Evolutionary conservation across 2,329 filamentous ascomycete genomes (phyloP).

Genomic region (Fusarium pilosicola): DNA sequence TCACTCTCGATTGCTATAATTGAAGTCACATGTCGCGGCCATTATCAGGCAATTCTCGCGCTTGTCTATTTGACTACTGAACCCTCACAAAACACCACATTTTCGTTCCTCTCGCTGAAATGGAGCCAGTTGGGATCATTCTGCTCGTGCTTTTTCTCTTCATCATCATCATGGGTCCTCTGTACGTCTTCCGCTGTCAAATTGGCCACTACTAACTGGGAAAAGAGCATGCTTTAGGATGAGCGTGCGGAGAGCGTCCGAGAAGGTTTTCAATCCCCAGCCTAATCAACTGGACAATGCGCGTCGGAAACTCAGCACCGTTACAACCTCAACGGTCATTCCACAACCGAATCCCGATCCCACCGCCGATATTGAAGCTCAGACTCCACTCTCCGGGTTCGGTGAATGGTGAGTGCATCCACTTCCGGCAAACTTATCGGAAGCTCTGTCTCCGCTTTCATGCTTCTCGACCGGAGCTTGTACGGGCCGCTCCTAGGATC

Average conservation of each 20-base stretch:
- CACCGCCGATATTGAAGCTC: slow-evolving; percentile 33
- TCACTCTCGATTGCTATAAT: neutral
- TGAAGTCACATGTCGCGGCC: neutral
- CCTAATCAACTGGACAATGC: slow-evolving; percentile 39
- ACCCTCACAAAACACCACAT: neutral
- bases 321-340: slow-evolving; percentile 39
- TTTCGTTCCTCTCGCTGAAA: slow-evolving; percentile 2
- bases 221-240: slow-evolving; percentile 33
- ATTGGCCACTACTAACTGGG: slow-evolving; percentile 1
- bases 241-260: slow-evolving; percentile 12
- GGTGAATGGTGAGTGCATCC: slow-evolving; percentile 43
- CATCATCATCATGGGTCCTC: slow-evolving; percentile 35
- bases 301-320: slow-evolving; percentile 45
- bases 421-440: neutral
- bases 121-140: slow-evolving; percentile 43
- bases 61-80: neutral
- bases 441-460: slow-evolving; percentile 11
- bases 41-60: neutral
- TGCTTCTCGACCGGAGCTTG: slow-evolving; percentile 6
- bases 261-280: slow-evolving; percentile 35
- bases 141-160: slow-evolving; percentile 39
- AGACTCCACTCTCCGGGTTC: slow-evolving; percentile 28
- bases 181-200: slow-evolving; percentile 15
- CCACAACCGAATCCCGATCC: slow-evolving; percentile 16
- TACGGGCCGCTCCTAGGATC: neutral